Base-by-base conservation (phyloP, 805 yeast species). In the Saccharomycopsis fodiens region DNA sequence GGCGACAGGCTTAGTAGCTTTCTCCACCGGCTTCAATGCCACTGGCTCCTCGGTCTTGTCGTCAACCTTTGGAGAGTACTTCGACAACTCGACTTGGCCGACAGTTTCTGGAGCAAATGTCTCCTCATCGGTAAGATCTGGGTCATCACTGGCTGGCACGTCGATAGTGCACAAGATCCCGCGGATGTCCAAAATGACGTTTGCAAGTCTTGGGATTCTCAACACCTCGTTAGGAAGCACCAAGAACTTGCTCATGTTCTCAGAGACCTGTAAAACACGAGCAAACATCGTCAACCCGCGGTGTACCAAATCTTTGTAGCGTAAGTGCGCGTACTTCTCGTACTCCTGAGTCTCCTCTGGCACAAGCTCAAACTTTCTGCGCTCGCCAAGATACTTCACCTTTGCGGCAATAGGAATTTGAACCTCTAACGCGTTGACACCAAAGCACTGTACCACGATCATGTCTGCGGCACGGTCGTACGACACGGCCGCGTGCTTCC, bases 351-450 rank as follows among this genome's bases (percentile, higher is more conserved):
- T 38, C 13, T 42, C 43, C 32, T 37, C 37, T 12, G 53, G 53
- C 6, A 41, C 17, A 37, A 50, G 40, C 32, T 50, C 53, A 27
- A 41, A 50, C 17, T 47, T 37, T 4, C 39, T 35, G 7, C 41
- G 53, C 16, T 47, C 47, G 2, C 55, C 57, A 17, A 45, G 21
- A 17, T 45, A 49, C 42, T 52, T 54, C 20, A 67, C 67, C 29
- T 57, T 54, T 7, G 62, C 57, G 17, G 51, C 44, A 19, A 59
- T 62, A 1, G 82, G 82, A 41, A 76, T 64, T 3, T 73, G 67
- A 31, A 77, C 63, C 36, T 72, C 76, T 45, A 74, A 58, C 3
- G 82, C 82, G 55, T 78, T 78, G 53, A 66, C 64, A 1, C 83
- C 82, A 50, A 68, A 49, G 55, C 82, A 78, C 34, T 63, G 62